phyloP scores from a whole-genome alignment of 345 rosid species.

The Gynandropsis gynandra region DNA sequence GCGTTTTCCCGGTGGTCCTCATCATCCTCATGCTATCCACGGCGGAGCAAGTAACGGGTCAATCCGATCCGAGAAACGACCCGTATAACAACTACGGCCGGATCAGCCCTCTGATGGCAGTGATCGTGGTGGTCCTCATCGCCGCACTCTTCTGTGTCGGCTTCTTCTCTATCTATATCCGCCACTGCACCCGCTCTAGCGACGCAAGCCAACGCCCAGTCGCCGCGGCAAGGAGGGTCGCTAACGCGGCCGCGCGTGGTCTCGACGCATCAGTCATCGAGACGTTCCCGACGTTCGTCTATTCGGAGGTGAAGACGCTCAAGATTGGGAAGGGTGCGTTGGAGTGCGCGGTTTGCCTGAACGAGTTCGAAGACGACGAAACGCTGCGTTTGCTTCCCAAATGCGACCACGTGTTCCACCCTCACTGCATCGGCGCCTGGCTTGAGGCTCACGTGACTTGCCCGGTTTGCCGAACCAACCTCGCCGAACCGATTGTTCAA shows the following conservation, averaged over 20 bases:
- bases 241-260: conserved; percentile 43
- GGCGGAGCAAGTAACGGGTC: conserved; percentile 12
- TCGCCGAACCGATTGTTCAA: conserved; percentile 27
- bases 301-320: conserved; percentile 70
- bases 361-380: conserved; percentile 86
- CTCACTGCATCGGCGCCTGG: conserved; percentile 90
- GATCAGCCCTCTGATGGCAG: conserved; percentile 73
- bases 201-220: conserved; percentile 20
- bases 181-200: conserved; percentile 41
- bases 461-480: conserved; percentile 86
- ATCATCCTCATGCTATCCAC: conserved; percentile 17
- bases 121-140: conserved; percentile 61
- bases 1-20: conserved; percentile 16
- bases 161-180: conserved; percentile 83
- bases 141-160: conserved; percentile 81
- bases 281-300: conserved; percentile 66
- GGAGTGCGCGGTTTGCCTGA: conserved; percentile 93
- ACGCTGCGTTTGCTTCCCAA: conserved; percentile 89
- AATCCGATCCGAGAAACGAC: conserved; percentile 8
- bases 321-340: conserved; percentile 77
- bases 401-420: conserved; percentile 88
- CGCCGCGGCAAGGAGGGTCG: conserved; percentile 19
- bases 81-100: conserved; percentile 24
- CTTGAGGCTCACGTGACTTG: conserved; percentile 76
- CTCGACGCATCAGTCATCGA: conserved; percentile 49